Evolutionary conservation across 352 stramenopile species (phyloP), one percentile per base, ranked within the genome.

Genomic region (Phytopythium vexans): DNA sequence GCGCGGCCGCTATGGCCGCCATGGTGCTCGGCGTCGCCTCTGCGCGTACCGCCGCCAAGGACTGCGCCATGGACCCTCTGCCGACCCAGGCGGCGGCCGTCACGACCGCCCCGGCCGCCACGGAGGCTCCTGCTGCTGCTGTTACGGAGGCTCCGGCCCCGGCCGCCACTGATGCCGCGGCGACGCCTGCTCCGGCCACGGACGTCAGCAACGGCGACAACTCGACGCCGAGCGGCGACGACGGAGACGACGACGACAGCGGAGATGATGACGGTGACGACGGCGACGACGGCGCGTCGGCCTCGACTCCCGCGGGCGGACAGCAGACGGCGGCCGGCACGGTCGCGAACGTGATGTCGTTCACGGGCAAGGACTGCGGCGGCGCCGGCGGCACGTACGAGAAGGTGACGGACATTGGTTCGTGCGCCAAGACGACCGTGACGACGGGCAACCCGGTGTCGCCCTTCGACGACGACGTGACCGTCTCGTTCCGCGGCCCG

Each of bases 391-490:
- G 36, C 43, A 49, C 54, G 40, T 92, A 90, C 63, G 53, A 86
- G 5, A 82, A 84, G 66, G 82, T 92, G 62, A 89, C 82, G 15
- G 66, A 90, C 64, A 60, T 87, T 14, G 58, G 39, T 1, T 74
- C 67, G 49, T 92, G 82, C 61, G 31, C 68, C 58, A 87, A 78
- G 60, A 55, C 53, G 46, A 47, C 66, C 34, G 66, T 83, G 45
- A 66, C 56, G 3, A 76, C 70, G 31, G 58, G 36, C 11, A 83
- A 46, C 50, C 62, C 71, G 6, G 62, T 92, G 41, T 84, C 72
- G 10, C 79, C 82, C 11, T 67, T 90, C 15, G 70, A 86, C 42
- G 73, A 85, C 38, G 78, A 86, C 27, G 68, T 89, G 31, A 80
- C 82, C 41, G 27, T 90, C 40, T 60, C 80, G 7, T 80, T 92